Conservation (phyloP, 768 basidiomycete genomes). For the Hebeloma cylindrosporum region DNA sequence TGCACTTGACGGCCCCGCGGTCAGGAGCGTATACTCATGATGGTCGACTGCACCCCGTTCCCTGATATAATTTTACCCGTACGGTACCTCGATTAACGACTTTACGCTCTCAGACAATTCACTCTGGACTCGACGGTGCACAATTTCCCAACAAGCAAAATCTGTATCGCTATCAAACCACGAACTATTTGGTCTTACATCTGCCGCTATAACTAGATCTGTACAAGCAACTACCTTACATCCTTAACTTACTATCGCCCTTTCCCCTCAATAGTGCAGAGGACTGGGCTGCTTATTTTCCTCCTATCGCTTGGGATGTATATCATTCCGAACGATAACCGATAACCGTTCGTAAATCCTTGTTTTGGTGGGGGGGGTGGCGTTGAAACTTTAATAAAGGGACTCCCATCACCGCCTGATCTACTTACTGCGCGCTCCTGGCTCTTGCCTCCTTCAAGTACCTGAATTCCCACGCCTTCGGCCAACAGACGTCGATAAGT, state of each 20-base stretch:
- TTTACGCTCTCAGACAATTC: constrained; percentile 7
- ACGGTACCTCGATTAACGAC: constrained; percentile 5
- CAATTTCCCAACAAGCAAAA: constrained; percentile 14
- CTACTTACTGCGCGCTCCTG: too few species aligned
- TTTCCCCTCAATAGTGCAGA: constrained; percentile 5
- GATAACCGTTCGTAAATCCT: too few species aligned
- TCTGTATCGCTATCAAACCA: constrained; percentile 30
- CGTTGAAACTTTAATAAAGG: too few species aligned
- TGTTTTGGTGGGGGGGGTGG: too few species aligned
- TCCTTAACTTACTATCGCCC: constrained; percentile 14
- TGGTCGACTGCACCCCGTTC: constrained; percentile 46
- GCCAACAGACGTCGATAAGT: too few species aligned
- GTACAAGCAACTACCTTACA: constrained; percentile 24
- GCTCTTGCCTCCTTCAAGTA: too few species aligned
- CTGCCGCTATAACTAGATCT: constrained; percentile 31
- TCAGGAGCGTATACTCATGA: constrained; percentile 42
- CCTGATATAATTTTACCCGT: constrained; percentile 31
- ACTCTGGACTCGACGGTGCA: constrained; percentile 20
- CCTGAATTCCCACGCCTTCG: too few species aligned
- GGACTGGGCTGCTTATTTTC: constrained; percentile 9
- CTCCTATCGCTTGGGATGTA: constrained; percentile 7
- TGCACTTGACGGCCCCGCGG: constrained; percentile 33
- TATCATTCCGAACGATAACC: neutral
- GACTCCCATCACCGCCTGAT: too few species aligned
- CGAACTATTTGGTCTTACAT: constrained; percentile 18